These are phyloP conservation scores for Euphorbia peplus DNA, from an alignment of 345 rosid species.

Conservation along the genomic window DNA sequence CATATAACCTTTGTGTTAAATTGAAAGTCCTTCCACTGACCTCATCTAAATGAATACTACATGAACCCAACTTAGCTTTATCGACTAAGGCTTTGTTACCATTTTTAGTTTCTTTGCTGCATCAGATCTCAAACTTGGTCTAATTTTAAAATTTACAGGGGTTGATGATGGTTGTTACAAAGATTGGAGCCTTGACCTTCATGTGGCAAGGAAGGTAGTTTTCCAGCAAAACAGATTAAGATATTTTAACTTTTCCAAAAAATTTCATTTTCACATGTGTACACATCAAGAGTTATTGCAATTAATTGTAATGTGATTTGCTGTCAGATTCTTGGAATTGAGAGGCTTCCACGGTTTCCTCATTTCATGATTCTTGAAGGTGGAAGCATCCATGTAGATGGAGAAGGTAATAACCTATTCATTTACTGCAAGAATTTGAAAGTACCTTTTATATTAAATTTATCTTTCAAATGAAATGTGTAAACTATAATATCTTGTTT, in stretches of 20 bases:
- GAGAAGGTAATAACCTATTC: constrained; percentile 59
- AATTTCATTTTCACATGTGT: constrained; percentile 2
- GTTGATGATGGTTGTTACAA: constrained; percentile 76
- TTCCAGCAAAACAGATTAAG: neutral
- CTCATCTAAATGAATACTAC: neutral
- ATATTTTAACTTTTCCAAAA: neutral
- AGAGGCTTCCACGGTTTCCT: constrained; percentile 68
- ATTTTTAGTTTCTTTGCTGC: constrained; percentile 3
- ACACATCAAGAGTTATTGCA: neutral
- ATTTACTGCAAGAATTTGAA: neutral
- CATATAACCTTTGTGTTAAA: neutral
- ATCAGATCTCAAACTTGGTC: constrained; percentile 3
- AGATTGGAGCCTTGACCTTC: constrained; percentile 90
- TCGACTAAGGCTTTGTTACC: neutral
- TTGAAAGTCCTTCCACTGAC: neutral
- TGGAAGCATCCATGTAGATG: constrained; percentile 98
- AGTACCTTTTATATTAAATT: neutral
- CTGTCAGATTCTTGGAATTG: constrained; percentile 63
- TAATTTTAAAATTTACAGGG: constrained; percentile 40
- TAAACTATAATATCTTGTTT: too few species aligned
- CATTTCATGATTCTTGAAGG: constrained; percentile 88
- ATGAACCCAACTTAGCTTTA: neutral
- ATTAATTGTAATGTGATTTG: constrained; percentile 19
- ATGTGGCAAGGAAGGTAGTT: constrained; percentile 70
- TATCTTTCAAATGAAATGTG: neutral